phyloP scores from a whole-genome alignment of 2,329 filamentous ascomycete species.

The Penicillium sp. region DNA sequence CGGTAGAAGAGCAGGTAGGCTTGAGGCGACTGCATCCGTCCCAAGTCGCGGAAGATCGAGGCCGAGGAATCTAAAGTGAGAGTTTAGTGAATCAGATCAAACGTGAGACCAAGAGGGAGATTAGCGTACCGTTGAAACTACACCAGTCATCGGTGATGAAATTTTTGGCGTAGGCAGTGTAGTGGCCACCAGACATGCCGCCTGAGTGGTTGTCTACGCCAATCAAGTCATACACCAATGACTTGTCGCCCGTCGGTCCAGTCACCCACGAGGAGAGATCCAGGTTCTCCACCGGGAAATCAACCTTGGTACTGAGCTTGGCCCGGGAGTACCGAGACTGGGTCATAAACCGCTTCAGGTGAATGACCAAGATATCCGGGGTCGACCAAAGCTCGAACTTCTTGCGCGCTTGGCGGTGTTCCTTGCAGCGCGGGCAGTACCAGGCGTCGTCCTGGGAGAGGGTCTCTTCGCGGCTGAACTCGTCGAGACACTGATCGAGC shows the following conservation, averaged over 20 bases:
- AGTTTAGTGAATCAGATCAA: conserved; percentile 36
- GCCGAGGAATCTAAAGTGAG: conserved; percentile 53
- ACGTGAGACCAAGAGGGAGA: not conserved
- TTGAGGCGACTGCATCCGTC: conserved; percentile 48
- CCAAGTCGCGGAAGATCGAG: conserved; percentile 24
- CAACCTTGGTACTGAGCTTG: conserved; percentile 84
- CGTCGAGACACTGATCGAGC: conserved; percentile 84
- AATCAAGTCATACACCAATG: conserved; percentile 85
- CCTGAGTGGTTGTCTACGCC: conserved; percentile 95
- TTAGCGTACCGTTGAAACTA: conserved; percentile 78
- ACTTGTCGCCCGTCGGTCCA: conserved; percentile 71
- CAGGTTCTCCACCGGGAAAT: conserved; percentile 83
- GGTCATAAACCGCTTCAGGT: conserved; percentile 79
- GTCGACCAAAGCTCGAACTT: conserved; percentile 97
- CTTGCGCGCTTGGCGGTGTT: conserved; percentile 85
- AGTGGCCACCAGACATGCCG: conserved; percentile 88
- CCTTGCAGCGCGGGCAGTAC: conserved; percentile 96
- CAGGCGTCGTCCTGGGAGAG: conserved; percentile 93
- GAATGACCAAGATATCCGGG: conserved; percentile 89
- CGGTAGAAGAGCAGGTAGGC: conserved; percentile 97
- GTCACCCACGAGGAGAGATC: conserved; percentile 77
- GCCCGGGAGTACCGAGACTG: conserved; percentile 63
- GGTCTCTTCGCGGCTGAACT: conserved; percentile 90
- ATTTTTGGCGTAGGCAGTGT: conserved; percentile 90
- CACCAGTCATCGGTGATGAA: conserved; percentile 89